These are phyloP conservation scores for Inga leiocalycina DNA, from an alignment of 306 rosid species.

Conservation along the genomic window DNA sequence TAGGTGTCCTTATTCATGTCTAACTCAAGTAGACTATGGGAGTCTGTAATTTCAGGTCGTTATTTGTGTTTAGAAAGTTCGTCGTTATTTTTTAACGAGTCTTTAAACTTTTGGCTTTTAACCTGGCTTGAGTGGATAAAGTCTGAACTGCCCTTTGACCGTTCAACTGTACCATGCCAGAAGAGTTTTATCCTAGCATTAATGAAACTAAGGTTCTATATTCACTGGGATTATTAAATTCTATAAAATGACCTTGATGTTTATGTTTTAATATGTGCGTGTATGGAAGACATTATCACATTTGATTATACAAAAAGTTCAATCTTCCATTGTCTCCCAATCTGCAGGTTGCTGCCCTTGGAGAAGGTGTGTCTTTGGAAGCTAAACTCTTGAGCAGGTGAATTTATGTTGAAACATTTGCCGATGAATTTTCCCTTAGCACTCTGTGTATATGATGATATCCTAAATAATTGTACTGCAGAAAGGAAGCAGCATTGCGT, in stretches of 20 bases:
- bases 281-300: neutral
- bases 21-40: neutral
- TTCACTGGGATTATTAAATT: neutral
- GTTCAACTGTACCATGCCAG: slow-evolving; percentile 5
- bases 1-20: slow-evolving; percentile 35
- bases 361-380: slow-evolving; percentile 95
- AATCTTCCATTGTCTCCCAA: slow-evolving; percentile 31
- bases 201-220: neutral
- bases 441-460: slow-evolving; percentile 33
- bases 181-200: slow-evolving; percentile 13
- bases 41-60: slow-evolving; percentile 21
- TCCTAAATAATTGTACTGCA: slow-evolving; percentile 44
- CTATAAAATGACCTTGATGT: slow-evolving; percentile 19
- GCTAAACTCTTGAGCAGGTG: slow-evolving; percentile 99
- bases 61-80: slow-evolving; percentile 4
- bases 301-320: slow-evolving; percentile 27
- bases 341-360: slow-evolving; percentile 86
- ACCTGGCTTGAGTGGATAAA: slow-evolving; percentile 17
- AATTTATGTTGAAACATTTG: slow-evolving; percentile 40
- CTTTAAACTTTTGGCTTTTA: slow-evolving; percentile 19
- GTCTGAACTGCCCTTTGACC: slow-evolving; percentile 12
- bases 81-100: slow-evolving; percentile 2
- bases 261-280: slow-evolving; percentile 11
- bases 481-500: slow-evolving; percentile 91
- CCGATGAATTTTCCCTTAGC: slow-evolving; percentile 31